Evolutionary conservation across 345 rosid species (phyloP).

Genomic region (Triadica sebifera): DNA sequence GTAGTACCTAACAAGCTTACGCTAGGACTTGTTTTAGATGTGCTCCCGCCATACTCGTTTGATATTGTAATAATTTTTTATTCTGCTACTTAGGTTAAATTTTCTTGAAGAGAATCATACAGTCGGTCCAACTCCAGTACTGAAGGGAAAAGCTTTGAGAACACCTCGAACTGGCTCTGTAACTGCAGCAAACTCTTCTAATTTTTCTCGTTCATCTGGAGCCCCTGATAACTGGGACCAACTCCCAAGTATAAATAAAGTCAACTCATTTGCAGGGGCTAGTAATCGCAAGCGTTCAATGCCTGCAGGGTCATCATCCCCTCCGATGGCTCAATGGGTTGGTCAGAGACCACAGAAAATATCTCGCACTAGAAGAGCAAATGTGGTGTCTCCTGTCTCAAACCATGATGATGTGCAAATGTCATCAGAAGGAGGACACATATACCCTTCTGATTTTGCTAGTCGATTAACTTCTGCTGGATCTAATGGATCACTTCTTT

Average conservation of each 20-base stretch:
- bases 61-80: background rate
- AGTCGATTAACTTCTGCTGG: conserved; percentile 36
- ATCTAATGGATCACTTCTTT: conserved; percentile 27
- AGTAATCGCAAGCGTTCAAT: conserved; percentile 47
- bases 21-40: background rate
- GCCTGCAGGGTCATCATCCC: conserved; percentile 47
- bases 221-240: conserved; percentile 43
- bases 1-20: conserved; percentile 4
- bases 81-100: conserved; percentile 38
- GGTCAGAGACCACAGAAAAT: conserved; percentile 57
- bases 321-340: conserved; percentile 56
- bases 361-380: conserved; percentile 56
- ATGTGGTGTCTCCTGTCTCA: conserved; percentile 53
- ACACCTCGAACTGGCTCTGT: conserved; percentile 45
- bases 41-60: conserved; percentile 6
- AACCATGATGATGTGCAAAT: conserved; percentile 46
- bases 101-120: conserved; percentile 36
- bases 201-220: conserved; percentile 36
- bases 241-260: conserved; percentile 35
- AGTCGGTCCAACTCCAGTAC: conserved; percentile 29
- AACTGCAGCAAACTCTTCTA: conserved; percentile 38
- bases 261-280: conserved; percentile 30
- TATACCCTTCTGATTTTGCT: conserved; percentile 33
- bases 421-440: conserved; percentile 39
- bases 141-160: conserved; percentile 53